Base-by-base conservation (phyloP, 2,329 filamentous ascomycete species). In the Davidsoniella eucalypti region DNA sequence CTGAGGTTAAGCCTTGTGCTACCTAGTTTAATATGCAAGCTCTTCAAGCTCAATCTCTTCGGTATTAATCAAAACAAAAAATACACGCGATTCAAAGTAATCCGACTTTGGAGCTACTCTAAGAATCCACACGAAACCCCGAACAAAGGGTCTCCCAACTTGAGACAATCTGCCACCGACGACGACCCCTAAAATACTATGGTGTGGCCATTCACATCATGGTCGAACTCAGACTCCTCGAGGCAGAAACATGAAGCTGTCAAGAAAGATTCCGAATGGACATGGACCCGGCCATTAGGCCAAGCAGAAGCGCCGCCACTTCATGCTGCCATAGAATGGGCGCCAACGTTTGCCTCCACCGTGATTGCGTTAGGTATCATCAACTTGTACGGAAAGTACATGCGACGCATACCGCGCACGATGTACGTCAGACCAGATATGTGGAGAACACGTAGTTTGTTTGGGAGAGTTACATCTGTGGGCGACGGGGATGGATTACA, bases 401-500 rank as follows among this genome's bases (percentile, higher is more conserved):
- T 98, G 45, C 82, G 87, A 36, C 84, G 92, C 48, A 86, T 96
- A 52, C 87, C 87, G 3, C 81, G 78, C 51, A 77, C 85, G 36
- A 71, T 75, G 21, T 75, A 87, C 61, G 82, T 98, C 57, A 78
- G 78, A 44, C 83, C 86, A 2, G 69, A 71, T 9, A 82, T 81
- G 61, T 90, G 90, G 61, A 78, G 84, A 43, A 79, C 71, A 54
- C 75, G 84, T 57, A 88, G 78, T 57, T 61, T 98, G 40, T 83
- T 90, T 58, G 92, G 92, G 12, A 76, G 75, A 54, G 92, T 96
- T 40, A 95, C 90, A 10, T 87, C 84, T 57, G 92, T 98, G 21
- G 92, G 93, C 40, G 92, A 98, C 71, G 93, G 87, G 3, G 92
- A 98, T 65, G 90, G 90, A 61, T 95, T 98, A 63, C 83, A 92